phyloP scores from a whole-genome alignment of 352 stramenopile species.

The Globisporangium rhizosaccharum region DNA sequence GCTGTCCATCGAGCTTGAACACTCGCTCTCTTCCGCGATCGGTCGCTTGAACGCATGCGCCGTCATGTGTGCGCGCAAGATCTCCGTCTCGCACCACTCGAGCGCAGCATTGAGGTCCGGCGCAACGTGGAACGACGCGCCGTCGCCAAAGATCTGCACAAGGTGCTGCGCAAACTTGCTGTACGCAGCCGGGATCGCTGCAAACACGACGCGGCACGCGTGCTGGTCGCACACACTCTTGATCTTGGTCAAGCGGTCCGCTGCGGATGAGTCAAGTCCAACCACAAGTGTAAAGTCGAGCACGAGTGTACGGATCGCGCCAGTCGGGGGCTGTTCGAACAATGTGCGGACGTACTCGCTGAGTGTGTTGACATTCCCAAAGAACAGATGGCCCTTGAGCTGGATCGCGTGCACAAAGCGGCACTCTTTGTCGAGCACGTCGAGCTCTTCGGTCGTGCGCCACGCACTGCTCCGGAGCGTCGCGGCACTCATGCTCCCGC shows the following conservation, averaged over 20 bases:
- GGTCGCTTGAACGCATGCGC: conserved; percentile 13
- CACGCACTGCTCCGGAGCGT: conserved; percentile 80
- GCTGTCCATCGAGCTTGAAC: conserved; percentile 19
- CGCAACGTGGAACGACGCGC: conserved; percentile 45
- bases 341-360: conserved; percentile 83
- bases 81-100: conserved; percentile 68
- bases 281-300: conserved; percentile 92
- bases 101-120: conserved; percentile 59
- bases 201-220: conserved; percentile 63
- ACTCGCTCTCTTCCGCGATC: conserved; percentile 12
- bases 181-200: conserved; percentile 55
- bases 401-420: conserved; percentile 79
- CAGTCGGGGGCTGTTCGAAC: conserved; percentile 25
- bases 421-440: conserved; percentile 67
- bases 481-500: conserved; percentile 88
- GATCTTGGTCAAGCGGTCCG: conserved; percentile 72
- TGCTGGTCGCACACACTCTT: conserved; percentile 71
- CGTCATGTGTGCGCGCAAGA: conserved; percentile 33
- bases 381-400: conserved; percentile 82
- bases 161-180: conserved; percentile 55
- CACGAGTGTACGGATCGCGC: conserved; percentile 57
- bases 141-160: conserved; percentile 45
- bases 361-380: conserved; percentile 89
- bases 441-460: conserved; percentile 74
- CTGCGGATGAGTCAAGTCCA: conserved; percentile 85